Conservation (phyloP, 1,139 yeast species). For the Arxiozyma slooffiae region DNA sequence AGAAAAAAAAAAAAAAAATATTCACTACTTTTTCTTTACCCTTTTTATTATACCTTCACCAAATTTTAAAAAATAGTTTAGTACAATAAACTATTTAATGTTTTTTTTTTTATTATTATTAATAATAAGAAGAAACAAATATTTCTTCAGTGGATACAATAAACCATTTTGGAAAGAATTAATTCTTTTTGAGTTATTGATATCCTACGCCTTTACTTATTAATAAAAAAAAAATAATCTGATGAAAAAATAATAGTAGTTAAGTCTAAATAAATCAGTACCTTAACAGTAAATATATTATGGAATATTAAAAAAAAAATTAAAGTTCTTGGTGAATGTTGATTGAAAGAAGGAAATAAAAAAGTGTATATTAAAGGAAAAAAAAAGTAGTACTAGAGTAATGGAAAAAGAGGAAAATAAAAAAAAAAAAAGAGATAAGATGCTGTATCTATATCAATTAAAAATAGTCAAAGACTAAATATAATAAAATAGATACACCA, state of each 20-base stretch:
- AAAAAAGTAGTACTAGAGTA: neutral
- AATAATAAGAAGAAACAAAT: neutral
- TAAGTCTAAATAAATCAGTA: neutral
- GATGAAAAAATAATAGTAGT: neutral
- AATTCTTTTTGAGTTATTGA: neutral
- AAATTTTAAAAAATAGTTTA: neutral
- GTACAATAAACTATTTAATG: neutral
- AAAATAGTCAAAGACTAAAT: slow-evolving; percentile 3
- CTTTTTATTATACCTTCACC: neutral
- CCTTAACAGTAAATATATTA: neutral
- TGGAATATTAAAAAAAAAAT: neutral
- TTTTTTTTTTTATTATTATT: no score
- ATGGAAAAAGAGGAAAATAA: neutral
- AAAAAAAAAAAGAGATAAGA: neutral
- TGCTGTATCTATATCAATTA: slow-evolving; percentile 1
- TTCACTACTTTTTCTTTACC: neutral
- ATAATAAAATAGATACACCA: slow-evolving; percentile 2
- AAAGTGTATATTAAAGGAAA: neutral
- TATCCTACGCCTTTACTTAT: neutral
- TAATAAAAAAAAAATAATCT: neutral
- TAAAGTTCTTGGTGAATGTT: neutral
- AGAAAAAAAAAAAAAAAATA: neutral
- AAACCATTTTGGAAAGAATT: slow-evolving; percentile 1
- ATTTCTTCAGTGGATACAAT: slow-evolving; percentile 1
- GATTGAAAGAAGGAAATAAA: neutral